Evolutionary conservation across 2,329 filamentous ascomycete genomes (phyloP).

Genomic region (Talaromyces pinophilus): DNA sequence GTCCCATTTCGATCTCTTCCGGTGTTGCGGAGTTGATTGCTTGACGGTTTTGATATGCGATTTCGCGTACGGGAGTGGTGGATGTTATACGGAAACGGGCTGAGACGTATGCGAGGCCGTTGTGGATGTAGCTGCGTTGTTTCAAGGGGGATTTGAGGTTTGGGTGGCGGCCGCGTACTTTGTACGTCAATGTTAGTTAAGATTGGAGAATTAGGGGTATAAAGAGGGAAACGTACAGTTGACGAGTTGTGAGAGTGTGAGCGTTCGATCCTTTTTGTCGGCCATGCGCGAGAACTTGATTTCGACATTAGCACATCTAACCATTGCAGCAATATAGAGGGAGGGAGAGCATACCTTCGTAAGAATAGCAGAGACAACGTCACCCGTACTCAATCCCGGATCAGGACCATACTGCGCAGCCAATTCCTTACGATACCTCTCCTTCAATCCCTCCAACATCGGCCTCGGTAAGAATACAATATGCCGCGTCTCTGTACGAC

Average conservation of each 20-base stretch:
- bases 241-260: not conserved
- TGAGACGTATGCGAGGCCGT: not conserved
- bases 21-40: not conserved
- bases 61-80: not conserved
- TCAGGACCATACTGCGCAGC: not conserved
- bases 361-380: conserved; percentile 7
- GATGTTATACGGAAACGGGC: not conserved
- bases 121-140: conserved; percentile 6
- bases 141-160: not conserved
- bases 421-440: not conserved
- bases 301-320: not conserved
- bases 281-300: not conserved
- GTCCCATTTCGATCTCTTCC: not conserved
- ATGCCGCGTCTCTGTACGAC: not conserved
- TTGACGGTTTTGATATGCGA: not conserved
- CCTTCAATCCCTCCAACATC: not conserved
- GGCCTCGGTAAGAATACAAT: conserved; percentile 7
- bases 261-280: not conserved
- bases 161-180: conserved; percentile 10
- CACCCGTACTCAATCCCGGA: not conserved
- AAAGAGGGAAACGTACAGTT: not conserved
- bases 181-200: not conserved
- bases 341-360: not conserved
- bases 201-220: too few species aligned
- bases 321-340: not conserved